phyloP scores from a whole-genome alignment of 331 rosid species.

The Cydonia oblonga region DNA sequence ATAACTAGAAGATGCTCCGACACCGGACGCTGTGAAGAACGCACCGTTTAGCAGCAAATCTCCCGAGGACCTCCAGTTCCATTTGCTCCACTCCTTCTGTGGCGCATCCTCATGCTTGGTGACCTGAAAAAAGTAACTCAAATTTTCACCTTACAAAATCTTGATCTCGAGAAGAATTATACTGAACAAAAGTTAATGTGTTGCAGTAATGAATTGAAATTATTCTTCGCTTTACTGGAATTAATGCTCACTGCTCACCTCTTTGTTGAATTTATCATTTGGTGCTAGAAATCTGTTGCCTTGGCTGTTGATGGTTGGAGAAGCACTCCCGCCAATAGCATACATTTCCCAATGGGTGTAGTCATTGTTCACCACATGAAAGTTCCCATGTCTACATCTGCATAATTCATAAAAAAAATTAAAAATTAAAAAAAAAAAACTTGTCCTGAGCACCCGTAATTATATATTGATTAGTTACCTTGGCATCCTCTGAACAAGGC shows the following conservation, averaged over 20 bases:
- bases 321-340: constrained; percentile 89
- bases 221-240: not conserved
- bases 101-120: constrained; percentile 55
- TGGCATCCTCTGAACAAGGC: constrained; percentile 87
- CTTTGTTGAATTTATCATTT: constrained; percentile 38
- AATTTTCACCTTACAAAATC: not conserved
- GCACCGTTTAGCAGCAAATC: constrained; percentile 83
- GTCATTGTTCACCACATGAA: constrained; percentile 96
- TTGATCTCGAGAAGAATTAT: not conserved
- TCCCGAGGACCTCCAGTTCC: constrained; percentile 91
- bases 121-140: constrained; percentile 23
- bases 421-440: too few relatives aligned
- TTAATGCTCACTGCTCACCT: constrained; percentile 29
- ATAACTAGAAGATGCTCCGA: constrained; percentile 61
- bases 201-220: not conserved
- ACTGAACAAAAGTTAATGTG: not conserved
- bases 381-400: constrained; percentile 89
- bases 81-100: constrained; percentile 55
- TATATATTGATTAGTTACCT: constrained; percentile 25
- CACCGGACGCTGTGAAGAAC: constrained; percentile 65
- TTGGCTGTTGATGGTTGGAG: constrained; percentile 88
- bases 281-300: constrained; percentile 89
- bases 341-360: constrained; percentile 84
- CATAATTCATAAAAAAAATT: not conserved
- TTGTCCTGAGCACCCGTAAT: not conserved